Conservation (phyloP, 345 rosid species). For the Xanthoceras sorbifolium region DNA sequence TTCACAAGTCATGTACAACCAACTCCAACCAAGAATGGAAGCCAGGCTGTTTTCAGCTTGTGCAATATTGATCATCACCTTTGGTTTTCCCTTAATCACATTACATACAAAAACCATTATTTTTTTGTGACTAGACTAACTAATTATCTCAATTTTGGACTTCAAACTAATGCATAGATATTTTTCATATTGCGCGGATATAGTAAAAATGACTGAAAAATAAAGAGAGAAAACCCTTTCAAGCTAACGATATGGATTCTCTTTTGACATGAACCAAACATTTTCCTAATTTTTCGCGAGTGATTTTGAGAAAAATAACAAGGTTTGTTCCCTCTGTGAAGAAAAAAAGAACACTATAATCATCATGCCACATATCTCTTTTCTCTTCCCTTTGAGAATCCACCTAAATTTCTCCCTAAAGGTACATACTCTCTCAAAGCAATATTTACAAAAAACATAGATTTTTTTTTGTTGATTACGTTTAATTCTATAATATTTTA, state of each 20-base stretch:
- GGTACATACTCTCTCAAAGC: constrained; percentile 18
- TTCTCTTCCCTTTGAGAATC: constrained; percentile 29
- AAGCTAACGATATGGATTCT: not conserved
- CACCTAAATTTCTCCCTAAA: constrained; percentile 19
- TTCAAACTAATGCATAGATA: not conserved
- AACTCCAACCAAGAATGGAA: too few species aligned
- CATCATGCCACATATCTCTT: constrained; percentile 7
- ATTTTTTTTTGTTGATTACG: too few species aligned
- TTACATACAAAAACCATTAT: not conserved
- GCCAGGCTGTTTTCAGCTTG: not conserved
- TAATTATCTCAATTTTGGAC: not conserved
- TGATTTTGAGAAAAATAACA: constrained; percentile 6
- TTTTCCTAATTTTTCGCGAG: constrained; percentile 28
- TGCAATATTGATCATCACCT: not conserved
- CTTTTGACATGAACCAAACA: not conserved
- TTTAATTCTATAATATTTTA: too few species aligned
- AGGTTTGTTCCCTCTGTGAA: not conserved
- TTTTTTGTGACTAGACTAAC: not conserved
- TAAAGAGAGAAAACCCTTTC: not conserved
- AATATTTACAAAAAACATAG: too few species aligned
- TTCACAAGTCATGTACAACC: too few species aligned
- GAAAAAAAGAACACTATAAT: not conserved
- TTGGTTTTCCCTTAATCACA: too few species aligned
- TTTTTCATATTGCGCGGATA: not conserved
- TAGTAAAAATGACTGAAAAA: not conserved